phyloP scores from a whole-genome alignment of 345 rosid species.

The Ceriops decandra region DNA sequence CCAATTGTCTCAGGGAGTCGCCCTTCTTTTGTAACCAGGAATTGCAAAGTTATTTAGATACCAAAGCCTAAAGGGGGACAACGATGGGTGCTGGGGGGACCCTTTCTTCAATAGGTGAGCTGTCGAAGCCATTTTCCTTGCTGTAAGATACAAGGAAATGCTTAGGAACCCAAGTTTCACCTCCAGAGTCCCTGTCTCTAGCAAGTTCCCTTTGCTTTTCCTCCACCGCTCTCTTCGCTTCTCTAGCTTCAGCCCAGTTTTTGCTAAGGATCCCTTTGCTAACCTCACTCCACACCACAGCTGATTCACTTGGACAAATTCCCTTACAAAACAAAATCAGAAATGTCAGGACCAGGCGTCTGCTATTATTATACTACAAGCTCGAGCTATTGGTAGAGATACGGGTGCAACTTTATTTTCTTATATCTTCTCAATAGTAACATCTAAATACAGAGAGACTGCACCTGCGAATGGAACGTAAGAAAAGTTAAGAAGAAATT shows the following conservation, averaged over 20 bases:
- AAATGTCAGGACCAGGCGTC: background rate
- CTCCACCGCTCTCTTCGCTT: constrained; percentile 63
- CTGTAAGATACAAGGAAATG: constrained; percentile 43
- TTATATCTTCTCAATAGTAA: no score
- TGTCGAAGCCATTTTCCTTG: constrained; percentile 56
- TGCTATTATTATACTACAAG: no score
- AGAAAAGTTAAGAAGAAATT: no score
- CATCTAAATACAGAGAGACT: no score
- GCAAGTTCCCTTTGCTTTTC: constrained; percentile 51
- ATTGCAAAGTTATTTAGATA: no score
- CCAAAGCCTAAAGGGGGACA: constrained; percentile 24
- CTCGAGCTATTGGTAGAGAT: no score
- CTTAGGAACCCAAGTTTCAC: constrained; percentile 60
- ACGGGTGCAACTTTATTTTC: no score
- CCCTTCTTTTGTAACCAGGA: no score
- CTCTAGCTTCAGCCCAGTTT: constrained; percentile 72
- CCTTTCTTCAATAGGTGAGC: constrained; percentile 44
- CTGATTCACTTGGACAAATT: constrained; percentile 56
- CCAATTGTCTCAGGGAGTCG: no score
- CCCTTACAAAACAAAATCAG: constrained; percentile 32
- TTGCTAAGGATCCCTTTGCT: constrained; percentile 50
- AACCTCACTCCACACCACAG: constrained; percentile 63
- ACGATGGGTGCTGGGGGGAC: constrained; percentile 67
- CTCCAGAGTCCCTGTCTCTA: constrained; percentile 43
- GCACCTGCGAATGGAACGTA: no score